Conservation (phyloP, 2,329 filamentous ascomycete genomes). For the Sporothrix pallida region DNA sequence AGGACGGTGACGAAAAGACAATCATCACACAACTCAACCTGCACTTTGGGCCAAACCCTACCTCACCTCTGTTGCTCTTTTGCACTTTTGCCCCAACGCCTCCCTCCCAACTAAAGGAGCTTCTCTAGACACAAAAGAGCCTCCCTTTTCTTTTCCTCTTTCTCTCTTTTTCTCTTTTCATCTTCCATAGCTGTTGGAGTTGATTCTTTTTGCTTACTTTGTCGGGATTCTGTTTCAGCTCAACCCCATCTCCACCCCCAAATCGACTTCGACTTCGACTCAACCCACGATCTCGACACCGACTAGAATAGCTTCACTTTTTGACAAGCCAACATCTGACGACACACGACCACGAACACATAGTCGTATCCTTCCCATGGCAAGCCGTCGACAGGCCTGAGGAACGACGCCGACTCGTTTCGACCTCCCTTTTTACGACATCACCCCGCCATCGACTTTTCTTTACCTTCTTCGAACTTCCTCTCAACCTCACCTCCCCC, state of each 20-base stretch:
- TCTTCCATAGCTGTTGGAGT: no score
- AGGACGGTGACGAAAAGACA: conserved; percentile 14
- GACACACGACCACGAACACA: neutral
- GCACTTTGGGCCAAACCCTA: no score
- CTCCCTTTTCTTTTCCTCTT: no score
- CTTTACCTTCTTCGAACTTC: no score
- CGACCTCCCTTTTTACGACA: neutral
- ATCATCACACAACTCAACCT: neutral
- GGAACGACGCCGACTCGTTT: conserved; percentile 26
- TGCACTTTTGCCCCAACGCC: conserved; percentile 5
- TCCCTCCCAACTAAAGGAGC: neutral
- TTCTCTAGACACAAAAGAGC: neutral
- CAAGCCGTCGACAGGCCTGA: conserved; percentile 24
- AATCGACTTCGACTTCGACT: neutral
- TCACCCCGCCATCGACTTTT: neutral
- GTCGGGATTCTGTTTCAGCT: neutral
- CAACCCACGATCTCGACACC: conserved; percentile 6
- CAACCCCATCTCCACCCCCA: neutral
- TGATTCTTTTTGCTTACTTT: no score
- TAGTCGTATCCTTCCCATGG: conserved; percentile 20
- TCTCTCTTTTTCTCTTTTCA: neutral
- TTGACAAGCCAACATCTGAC: neutral
- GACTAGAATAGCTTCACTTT: conserved; percentile 1
- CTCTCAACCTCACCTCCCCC: neutral
- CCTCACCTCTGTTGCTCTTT: no score